phyloP scores from a whole-genome alignment of 2,329 filamentous ascomycete genomes.

The Graphiopsis chlorocephala region DNA sequence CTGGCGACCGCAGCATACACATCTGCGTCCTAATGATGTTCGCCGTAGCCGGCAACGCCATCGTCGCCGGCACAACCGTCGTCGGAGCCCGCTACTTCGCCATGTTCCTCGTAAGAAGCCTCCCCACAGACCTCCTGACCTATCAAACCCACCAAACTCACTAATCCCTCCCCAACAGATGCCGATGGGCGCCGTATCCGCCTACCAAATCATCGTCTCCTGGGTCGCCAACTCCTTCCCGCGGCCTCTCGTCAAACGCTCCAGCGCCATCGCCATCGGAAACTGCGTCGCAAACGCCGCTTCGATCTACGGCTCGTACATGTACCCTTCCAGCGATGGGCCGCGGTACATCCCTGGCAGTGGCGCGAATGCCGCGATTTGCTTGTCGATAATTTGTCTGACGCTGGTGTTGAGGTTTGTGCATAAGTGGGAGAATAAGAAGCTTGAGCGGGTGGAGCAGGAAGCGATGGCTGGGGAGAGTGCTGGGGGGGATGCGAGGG shows the following conservation, averaged over 20 bases:
- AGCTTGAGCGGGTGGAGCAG: constrained; percentile 27
- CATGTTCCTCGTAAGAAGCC: constrained; percentile 50
- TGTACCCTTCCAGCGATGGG: constrained; percentile 34
- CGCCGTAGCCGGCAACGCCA: constrained; percentile 54
- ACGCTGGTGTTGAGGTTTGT: constrained; percentile 35
- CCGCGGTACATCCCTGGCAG: constrained; percentile 41
- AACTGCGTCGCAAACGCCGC: constrained; percentile 36
- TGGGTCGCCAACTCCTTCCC: constrained; percentile 29
- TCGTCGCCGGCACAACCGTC: constrained; percentile 52
- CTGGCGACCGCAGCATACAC: constrained; percentile 55
- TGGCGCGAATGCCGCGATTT: constrained; percentile 37
- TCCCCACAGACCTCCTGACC: background rate
- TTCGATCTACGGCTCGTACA: constrained; percentile 35
- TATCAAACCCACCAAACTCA: background rate
- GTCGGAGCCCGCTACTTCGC: constrained; percentile 58
- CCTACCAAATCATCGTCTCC: constrained; percentile 33
- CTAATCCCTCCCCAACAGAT: background rate
- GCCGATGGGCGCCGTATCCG: constrained; percentile 26
- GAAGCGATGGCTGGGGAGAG: constrained; percentile 18
- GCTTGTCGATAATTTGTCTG: constrained; percentile 35
- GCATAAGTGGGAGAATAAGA: constrained; percentile 37
- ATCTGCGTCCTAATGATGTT: constrained; percentile 55
- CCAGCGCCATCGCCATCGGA: constrained; percentile 31
- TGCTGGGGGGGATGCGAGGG: constrained; percentile 3
- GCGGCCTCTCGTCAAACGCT: constrained; percentile 35